Evolutionary conservation across 2,329 filamentous ascomycete species (phyloP), one percentile per base, ranked within the genome.

Genomic region (Didymella glomerata): DNA sequence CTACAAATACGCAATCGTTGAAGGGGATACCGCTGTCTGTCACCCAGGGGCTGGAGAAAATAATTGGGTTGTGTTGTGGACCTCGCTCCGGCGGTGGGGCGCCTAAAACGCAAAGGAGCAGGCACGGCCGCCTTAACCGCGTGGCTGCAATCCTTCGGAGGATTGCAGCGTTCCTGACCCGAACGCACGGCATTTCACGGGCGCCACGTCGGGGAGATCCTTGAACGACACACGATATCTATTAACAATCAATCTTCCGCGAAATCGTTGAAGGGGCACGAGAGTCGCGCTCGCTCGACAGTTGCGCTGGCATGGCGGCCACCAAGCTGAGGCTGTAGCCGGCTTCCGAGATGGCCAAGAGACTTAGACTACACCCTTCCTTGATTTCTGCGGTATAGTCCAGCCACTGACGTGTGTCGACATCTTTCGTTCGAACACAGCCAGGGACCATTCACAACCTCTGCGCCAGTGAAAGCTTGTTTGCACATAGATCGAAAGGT

Each of bases 201-300:
- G 47, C 56, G 34, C 40, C 32, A 50, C 27, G 38, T 58, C 56
- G 56, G 56, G 45, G 27, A 59, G 47, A 59, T 59, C 56, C 10
- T 38, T 16, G 16, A 32, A 50, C 56, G 11, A 40, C n/a, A n/a
- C 56, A 50, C 22, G 22, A 27, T 4, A 11, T 36, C 13, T 1
- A 14, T 10, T 5, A 22, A 28, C 27, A 4, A 2, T 22, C 18
- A 25, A 34, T 10, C 13, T 14, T 14, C 13, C 24, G 13, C 40
- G 22, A 44, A 9, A 18, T 14, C 10, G 14, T 14, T 4, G 16
- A 40, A 8, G 11, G 11, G 24, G 13, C 20, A 16, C 4, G 10
- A 27, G 24, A 44, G n/a, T n/a, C 14, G 6, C 13, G 6, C 32
- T 34, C 16, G 9, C 9, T 28, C 38, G 16, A 18, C n/a, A 20